phyloP scores from a whole-genome alignment of 129 eudicot genomes.

The Artemisia tridentata region DNA sequence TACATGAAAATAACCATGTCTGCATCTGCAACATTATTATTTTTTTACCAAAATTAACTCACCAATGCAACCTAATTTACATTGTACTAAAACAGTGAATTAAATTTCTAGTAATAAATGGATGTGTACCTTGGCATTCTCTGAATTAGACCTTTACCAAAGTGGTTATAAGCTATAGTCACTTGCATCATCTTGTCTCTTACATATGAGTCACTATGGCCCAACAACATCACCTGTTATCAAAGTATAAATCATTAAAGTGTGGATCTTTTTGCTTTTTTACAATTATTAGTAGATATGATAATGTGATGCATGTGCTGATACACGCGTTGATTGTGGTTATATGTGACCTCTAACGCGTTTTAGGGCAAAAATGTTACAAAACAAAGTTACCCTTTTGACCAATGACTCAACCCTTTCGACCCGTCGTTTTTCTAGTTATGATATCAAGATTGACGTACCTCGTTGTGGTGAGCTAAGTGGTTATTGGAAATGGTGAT shows the following conservation, averaged over 20 bases:
- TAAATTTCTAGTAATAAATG: neutral
- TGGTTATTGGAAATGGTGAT: neutral
- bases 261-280: too few relatives aligned
- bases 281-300: too few relatives aligned
- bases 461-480: neutral
- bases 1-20: constrained; percentile 87
- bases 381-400: too few relatives aligned
- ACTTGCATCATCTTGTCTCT: constrained; percentile 83
- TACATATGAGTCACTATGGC: constrained; percentile 70
- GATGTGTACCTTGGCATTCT: constrained; percentile 37
- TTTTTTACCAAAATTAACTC: neutral
- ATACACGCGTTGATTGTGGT: too few relatives aligned
- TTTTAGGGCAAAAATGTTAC: too few relatives aligned
- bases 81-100: neutral
- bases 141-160: constrained; percentile 78
- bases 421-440: too few relatives aligned
- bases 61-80: neutral
- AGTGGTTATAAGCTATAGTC: constrained; percentile 77
- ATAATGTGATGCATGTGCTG: too few relatives aligned
- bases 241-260: too few relatives aligned
- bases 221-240: constrained; percentile 71
- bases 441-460: neutral
- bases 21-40: constrained; percentile 49
- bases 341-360: too few relatives aligned
- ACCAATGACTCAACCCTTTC: too few relatives aligned